These are phyloP conservation scores for Claviceps capensis DNA, from an alignment of 2,329 filamentous ascomycete species.

Conservation along the genomic window DNA sequence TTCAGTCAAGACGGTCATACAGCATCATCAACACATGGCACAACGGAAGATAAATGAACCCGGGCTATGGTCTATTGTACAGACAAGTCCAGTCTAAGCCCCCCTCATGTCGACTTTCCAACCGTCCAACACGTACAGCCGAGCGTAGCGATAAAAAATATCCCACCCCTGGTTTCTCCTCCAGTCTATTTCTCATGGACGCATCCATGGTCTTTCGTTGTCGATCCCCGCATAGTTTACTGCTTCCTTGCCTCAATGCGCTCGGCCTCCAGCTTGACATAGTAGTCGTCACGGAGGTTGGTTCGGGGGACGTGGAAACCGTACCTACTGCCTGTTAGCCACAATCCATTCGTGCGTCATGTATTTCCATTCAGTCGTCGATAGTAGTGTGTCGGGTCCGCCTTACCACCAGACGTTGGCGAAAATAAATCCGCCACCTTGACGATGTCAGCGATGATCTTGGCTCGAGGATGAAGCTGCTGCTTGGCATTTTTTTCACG, in stretches of 20 bases:
- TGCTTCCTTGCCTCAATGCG: constrained; percentile 25
- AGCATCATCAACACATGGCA: neutral
- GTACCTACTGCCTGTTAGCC: constrained; percentile 32
- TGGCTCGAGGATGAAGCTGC: too few species aligned
- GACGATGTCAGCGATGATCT: too few species aligned
- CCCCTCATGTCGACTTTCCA: constrained; percentile 6
- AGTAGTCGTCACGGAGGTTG: constrained; percentile 43
- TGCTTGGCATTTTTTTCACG: too few species aligned
- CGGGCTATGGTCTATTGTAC: constrained; percentile 16
- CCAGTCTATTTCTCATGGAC: too few species aligned
- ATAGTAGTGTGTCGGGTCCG: too few species aligned
- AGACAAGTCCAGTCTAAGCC: constrained; percentile 12
- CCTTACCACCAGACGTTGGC: constrained; percentile 45
- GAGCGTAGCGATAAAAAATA: neutral
- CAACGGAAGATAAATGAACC: constrained; percentile 3
- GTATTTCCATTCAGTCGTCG: neutral
- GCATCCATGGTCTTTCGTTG: too few species aligned
- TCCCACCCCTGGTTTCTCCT: too few species aligned
- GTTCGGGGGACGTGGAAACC: constrained; percentile 49
- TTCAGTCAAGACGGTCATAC: too few species aligned
- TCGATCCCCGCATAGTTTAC: constrained; percentile 7
- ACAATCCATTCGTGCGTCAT: neutral
- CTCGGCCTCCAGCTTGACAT: constrained; percentile 43
- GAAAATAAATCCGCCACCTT: too few species aligned
- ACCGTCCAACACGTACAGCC: constrained; percentile 4